A percentile compares a stretch with the other conserved stretches of the same genome.
These are phyloP conservation scores for Dendrobium officinale DNA, from an alignment of 106 monocot genomes.

Conservation along the genomic window DNA sequence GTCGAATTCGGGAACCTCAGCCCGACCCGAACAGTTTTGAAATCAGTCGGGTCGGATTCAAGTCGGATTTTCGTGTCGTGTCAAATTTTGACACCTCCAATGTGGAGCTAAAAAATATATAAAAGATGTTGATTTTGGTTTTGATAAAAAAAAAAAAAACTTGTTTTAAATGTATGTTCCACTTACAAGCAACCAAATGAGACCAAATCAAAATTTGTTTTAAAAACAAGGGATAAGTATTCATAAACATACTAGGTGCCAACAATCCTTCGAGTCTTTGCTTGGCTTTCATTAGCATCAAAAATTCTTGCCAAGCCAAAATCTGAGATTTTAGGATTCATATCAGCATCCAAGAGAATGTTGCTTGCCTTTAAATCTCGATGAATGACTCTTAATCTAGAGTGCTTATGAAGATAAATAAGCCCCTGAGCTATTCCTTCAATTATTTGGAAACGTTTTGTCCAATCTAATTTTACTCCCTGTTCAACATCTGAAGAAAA, in stretches of 20 bases:
- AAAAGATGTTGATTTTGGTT: too few relatives aligned
- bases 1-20: too few relatives aligned
- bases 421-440: conserved; percentile 28
- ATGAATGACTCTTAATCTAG: conserved; percentile 26
- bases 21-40: too few relatives aligned
- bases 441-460: conserved; percentile 16
- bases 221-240: too few relatives aligned
- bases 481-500: background rate
- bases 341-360: conserved; percentile 19
- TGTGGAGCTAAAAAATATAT: too few relatives aligned
- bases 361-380: conserved; percentile 33
- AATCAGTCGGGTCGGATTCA: too few relatives aligned
- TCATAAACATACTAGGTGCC: conserved; percentile 25
- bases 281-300: conserved; percentile 10
- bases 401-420: conserved; percentile 34
- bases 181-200: too few relatives aligned
- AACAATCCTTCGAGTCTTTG: conserved; percentile 16
- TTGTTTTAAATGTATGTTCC: too few relatives aligned
- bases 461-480: conserved; percentile 13
- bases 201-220: too few relatives aligned
- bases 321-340: conserved; percentile 39
- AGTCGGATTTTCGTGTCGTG: too few relatives aligned
- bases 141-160: too few relatives aligned
- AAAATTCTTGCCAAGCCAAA: conserved; percentile 41
- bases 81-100: too few relatives aligned